phyloP scores from a whole-genome alignment of 768 basidiomycete genomes.

The Pleurotus djamor region DNA sequence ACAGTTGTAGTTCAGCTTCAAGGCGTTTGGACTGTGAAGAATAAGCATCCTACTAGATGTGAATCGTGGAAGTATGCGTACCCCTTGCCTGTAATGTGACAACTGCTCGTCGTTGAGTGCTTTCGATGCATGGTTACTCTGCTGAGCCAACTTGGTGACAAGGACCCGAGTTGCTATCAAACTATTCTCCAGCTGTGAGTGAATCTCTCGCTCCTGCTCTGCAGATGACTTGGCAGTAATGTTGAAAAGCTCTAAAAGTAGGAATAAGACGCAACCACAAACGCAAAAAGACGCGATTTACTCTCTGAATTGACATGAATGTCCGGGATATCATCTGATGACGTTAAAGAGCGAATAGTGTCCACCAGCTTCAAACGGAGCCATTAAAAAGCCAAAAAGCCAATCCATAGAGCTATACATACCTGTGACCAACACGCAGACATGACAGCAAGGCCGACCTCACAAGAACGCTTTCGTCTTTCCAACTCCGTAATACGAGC shows the following conservation, averaged over 20 bases:
- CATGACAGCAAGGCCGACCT: slow-evolving; percentile 71
- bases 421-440: slow-evolving; percentile 84
- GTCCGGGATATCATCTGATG: slow-evolving; percentile 45
- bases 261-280: background rate
- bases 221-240: slow-evolving; percentile 37
- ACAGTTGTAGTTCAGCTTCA: slow-evolving; percentile 53
- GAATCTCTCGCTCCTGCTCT: slow-evolving; percentile 32
- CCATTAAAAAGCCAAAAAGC: background rate
- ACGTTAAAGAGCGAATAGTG: slow-evolving; percentile 59
- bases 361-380: slow-evolving; percentile 53
- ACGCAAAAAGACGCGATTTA: slow-evolving; percentile 16
- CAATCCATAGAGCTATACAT: slow-evolving; percentile 2
- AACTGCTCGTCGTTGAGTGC: slow-evolving; percentile 34
- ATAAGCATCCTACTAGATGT: slow-evolving; percentile 1
- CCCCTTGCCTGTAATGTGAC: slow-evolving; percentile 59
- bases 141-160: slow-evolving; percentile 53
- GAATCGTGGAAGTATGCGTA: slow-evolving; percentile 25
- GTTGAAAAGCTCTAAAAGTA: slow-evolving; percentile 41
- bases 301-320: slow-evolving; percentile 40
- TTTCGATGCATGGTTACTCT: slow-evolving; percentile 30
- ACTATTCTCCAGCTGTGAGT: slow-evolving; percentile 49
- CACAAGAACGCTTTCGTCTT: slow-evolving; percentile 60
- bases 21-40: slow-evolving; percentile 50
- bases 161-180: slow-evolving; percentile 58
- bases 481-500: slow-evolving; percentile 63